phyloP scores from a whole-genome alignment of 2,329 filamentous ascomycete genomes.

The Chrysoporthe puriensis region DNA sequence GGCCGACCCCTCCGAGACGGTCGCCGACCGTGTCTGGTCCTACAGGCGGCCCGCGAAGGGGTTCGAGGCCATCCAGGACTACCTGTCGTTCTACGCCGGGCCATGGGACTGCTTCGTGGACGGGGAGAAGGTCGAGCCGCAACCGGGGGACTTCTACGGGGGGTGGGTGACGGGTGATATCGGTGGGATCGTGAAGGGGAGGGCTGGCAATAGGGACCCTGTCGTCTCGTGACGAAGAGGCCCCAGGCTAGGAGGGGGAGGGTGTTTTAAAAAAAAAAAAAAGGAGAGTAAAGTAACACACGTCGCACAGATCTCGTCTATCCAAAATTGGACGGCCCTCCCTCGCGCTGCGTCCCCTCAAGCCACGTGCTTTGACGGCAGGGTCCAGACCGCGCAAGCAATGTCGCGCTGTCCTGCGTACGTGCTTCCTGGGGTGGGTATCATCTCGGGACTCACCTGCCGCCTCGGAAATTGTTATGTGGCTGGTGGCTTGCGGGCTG shows the following conservation, averaged over 20 bases:
- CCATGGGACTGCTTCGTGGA: conserved; percentile 67
- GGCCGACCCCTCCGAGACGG: conserved; percentile 37
- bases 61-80: conserved; percentile 58
- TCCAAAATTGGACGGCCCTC: neutral
- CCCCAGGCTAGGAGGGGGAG: too few species aligned
- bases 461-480: conserved; percentile 2
- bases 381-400: conserved; percentile 10
- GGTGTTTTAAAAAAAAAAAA: neutral
- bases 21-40: conserved; percentile 60
- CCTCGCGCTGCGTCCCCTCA: neutral
- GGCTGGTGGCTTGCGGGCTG: neutral
- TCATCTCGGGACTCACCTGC: conserved; percentile 2
- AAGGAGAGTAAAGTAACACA: neutral
- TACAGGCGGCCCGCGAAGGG: conserved; percentile 57
- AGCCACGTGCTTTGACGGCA: conserved; percentile 5
- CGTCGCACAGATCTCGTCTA: neutral
- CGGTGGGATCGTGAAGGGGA: conserved; percentile 53
- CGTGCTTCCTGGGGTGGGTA: neutral
- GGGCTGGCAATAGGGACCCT: conserved; percentile 45
- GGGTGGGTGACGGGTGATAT: conserved; percentile 67
- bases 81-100: conserved; percentile 62
- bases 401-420: neutral
- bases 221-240: conserved; percentile 32
- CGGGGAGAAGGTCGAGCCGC: conserved; percentile 60
- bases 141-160: conserved; percentile 66